Evolutionary conservation across 306 rosid genomes (phyloP).

Genomic region (Notholithocarpus densiflorus): DNA sequence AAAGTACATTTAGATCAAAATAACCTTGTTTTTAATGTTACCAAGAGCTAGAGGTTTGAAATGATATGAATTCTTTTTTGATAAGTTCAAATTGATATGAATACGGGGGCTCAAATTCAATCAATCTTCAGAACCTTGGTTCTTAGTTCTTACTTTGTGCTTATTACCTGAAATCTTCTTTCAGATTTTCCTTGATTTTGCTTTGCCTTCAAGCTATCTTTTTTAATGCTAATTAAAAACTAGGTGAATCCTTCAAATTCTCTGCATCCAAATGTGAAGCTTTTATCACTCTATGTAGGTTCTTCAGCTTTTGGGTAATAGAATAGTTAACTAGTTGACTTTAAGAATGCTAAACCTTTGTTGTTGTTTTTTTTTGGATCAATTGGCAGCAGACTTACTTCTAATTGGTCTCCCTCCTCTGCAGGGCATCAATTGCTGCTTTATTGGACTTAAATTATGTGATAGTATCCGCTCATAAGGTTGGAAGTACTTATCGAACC

Average conservation of each 20-base stretch:
- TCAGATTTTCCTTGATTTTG: neutral
- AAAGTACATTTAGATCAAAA: neutral
- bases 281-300: conserved; percentile 10
- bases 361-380: neutral
- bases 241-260: conserved; percentile 1
- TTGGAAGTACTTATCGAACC: neutral
- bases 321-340: conserved; percentile 31
- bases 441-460: conserved; percentile 15
- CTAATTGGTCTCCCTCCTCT: conserved; percentile 12
- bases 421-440: conserved; percentile 46
- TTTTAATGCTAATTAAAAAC: neutral
- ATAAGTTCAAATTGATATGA: neutral
- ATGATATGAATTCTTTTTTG: too few relatives aligned
- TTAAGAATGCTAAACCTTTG: conserved; percentile 2
- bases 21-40: neutral
- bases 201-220: conserved; percentile 28
- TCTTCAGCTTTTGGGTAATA: conserved; percentile 12
- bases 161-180: neutral
- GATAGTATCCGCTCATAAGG: neutral
- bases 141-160: too few relatives aligned
- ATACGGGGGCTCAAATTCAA: neutral
- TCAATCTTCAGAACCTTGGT: neutral
- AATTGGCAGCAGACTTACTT: neutral
- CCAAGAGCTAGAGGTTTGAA: neutral
- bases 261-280: neutral